These are phyloP conservation scores for Prillingera fragicola DNA, from an alignment of 1,284 basidiomycete genomes.

Conservation along the genomic window DNA sequence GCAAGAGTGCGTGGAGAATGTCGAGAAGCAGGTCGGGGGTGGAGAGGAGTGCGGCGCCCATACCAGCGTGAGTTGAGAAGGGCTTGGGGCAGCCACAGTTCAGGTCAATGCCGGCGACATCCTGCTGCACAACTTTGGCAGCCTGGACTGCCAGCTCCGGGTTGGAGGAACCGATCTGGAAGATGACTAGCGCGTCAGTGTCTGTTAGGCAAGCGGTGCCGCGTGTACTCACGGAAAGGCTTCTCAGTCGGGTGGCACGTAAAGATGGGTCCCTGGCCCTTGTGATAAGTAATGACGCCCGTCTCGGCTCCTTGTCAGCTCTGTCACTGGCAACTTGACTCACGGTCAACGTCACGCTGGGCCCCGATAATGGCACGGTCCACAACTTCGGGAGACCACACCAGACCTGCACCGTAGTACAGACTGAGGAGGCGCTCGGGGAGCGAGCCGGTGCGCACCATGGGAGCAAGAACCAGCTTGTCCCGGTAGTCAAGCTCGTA, in stretches of 20 bases:
- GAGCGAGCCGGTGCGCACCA: constrained; percentile 82
- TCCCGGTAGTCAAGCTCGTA: constrained; percentile 55
- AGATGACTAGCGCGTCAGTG: constrained; percentile 39
- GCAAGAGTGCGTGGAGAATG: constrained; percentile 71
- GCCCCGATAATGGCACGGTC: constrained; percentile 92
- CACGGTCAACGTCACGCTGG: constrained; percentile 75
- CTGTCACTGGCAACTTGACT: constrained; percentile 44
- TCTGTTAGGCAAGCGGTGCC: background rate
- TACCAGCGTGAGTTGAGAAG: constrained; percentile 89
- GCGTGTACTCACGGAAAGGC: constrained; percentile 55
- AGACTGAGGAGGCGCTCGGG: constrained; percentile 66
- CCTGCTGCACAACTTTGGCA: constrained; percentile 75
- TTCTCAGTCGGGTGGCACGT: constrained; percentile 92
- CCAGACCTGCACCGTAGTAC: constrained; percentile 87
- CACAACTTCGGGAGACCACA: constrained; percentile 96
- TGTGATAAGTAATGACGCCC: constrained; percentile 81
- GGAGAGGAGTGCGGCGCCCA: constrained; percentile 92
- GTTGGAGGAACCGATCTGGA: constrained; percentile 84
- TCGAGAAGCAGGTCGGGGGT: constrained; percentile 85
- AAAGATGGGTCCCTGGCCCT: constrained; percentile 73
- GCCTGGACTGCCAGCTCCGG: constrained; percentile 88
- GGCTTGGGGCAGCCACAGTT: constrained; percentile 80
- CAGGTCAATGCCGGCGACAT: constrained; percentile 74
- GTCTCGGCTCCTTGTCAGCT: constrained; percentile 58
- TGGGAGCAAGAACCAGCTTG: constrained; percentile 83